Base-by-base conservation (phyloP, 257 asterid genomes). In the Solanum medicagineum region DNA sequence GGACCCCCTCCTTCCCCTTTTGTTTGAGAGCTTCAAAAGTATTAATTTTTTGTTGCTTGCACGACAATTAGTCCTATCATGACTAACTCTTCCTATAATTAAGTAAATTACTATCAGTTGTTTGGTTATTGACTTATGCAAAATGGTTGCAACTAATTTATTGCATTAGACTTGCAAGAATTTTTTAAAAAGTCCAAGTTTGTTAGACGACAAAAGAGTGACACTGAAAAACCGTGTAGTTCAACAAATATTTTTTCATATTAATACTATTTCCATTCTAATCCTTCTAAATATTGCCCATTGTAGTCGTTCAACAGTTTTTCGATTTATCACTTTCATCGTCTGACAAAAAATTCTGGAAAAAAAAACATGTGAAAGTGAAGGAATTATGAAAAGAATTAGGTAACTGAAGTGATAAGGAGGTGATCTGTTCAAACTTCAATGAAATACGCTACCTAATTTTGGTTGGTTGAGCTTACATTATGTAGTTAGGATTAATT, bases 141-240 rank as follows among this genome's bases (percentile, higher is more conserved):
- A 81, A 90, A 82, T 91, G 87, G 93, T 92, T 92, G 86, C 90
- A 91, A 90, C 94, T 90, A 92, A 89, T 87, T 84, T 82, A 89
- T 86, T 68, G 70, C 36, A 66, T 84, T 86, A 86, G 87, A 88
- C 91, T 90, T 86, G 57, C 32, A 87, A 80, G 3, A 20, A 16
- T 83, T 83, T 65, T 80, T 56, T 13, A 36, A 53, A 51, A 69
- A 88, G 87, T 88, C 82, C 84, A 85, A 45, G 40, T 88, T 90
- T 47, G 92, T 86, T 88, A 85, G 91, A 89, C 83, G 88, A 90
- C 92, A 77, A 88, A 70, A 86, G 86, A 81, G 86, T 89, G 88
- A 80, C 45, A 45, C 80, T 85, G 84, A 82, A 44, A 87, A 71
- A 82, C 81, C 87, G 56, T 89, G 89, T 90, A 83, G 93, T 89